Conservation (phyloP, 805 yeast species). For the Yarrowia phangngaensis region DNA sequence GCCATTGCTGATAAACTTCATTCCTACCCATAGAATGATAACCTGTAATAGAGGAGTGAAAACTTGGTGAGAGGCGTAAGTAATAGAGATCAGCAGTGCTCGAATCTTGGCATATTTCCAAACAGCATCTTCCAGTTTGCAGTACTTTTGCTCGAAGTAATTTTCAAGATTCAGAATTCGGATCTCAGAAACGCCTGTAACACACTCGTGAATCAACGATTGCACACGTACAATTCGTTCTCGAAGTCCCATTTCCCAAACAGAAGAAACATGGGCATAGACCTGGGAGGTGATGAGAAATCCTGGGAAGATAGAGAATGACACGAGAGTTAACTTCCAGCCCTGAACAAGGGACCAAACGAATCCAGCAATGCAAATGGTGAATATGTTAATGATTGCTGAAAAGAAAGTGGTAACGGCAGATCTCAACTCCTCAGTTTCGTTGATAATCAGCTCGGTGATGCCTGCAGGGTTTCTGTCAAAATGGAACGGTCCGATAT, state of each 20-base stretch:
- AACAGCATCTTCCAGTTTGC: slow-evolving; percentile 38
- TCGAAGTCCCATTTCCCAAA: slow-evolving; percentile 59
- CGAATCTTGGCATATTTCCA: slow-evolving; percentile 47
- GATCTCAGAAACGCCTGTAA: slow-evolving; percentile 61
- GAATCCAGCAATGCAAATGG: slow-evolving; percentile 57
- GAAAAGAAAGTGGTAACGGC: slow-evolving; percentile 61
- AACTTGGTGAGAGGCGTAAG: slow-evolving; percentile 55
- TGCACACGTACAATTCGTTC: slow-evolving; percentile 33
- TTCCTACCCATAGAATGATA: slow-evolving; percentile 72
- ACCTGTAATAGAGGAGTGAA: slow-evolving; percentile 62
- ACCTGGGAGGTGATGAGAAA: slow-evolving; percentile 50
- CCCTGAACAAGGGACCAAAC: slow-evolving; percentile 76
- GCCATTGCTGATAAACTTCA: slow-evolving; percentile 57
- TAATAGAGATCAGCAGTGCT: slow-evolving; percentile 61
- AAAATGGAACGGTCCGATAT: slow-evolving; percentile 15
- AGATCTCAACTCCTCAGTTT: slow-evolving; percentile 69
- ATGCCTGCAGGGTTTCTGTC: slow-evolving; percentile 48
- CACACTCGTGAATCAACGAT: slow-evolving; percentile 47
- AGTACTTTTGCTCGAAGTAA: slow-evolving; percentile 47
- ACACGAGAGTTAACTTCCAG: slow-evolving; percentile 84
- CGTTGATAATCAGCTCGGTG: slow-evolving; percentile 70
- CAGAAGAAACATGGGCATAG: slow-evolving; percentile 52
- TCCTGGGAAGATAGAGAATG: slow-evolving; percentile 68
- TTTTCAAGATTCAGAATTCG: slow-evolving; percentile 51
- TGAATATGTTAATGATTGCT: slow-evolving; percentile 50